Conservation (phyloP, 257 asterid species). For the Eustoma russellianum region DNA sequence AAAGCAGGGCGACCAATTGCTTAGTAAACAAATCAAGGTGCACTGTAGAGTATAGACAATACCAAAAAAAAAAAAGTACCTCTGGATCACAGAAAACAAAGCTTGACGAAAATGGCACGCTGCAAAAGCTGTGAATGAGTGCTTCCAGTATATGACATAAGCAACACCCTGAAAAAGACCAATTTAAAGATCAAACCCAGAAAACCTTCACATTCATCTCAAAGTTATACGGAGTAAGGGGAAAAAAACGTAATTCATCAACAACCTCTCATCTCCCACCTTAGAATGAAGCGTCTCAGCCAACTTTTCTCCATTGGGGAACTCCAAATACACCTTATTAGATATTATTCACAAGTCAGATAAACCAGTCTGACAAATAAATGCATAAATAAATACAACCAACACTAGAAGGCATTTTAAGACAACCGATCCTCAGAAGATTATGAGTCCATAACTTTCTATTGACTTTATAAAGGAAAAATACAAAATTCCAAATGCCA, state of each 20-base stretch:
- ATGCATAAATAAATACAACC: no score
- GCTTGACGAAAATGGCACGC: conserved; percentile 86
- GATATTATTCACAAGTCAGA: not conserved
- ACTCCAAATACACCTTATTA: conserved; percentile 86
- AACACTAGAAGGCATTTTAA: no score
- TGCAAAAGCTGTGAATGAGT: conserved; percentile 47
- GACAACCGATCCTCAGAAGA: no score
- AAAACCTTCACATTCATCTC: conserved; percentile 11
- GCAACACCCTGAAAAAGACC: conserved; percentile 63
- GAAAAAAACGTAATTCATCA: not conserved
- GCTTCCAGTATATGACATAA: conserved; percentile 80
- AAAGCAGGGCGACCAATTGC: no score
- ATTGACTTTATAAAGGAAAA: no score
- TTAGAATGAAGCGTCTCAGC: conserved; percentile 80
- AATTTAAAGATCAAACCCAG: conserved; percentile 13
- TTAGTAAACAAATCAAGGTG: no score
- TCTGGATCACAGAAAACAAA: conserved; percentile 66
- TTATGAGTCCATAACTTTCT: no score
- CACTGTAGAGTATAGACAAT: no score
- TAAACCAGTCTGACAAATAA: no score
- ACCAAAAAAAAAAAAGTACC: no score
- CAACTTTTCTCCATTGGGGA: conserved; percentile 63
- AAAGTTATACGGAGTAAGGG: conserved; percentile 2
- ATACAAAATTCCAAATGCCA: no score
- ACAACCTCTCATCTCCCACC: conserved; percentile 29